Conservation (phyloP, 495 filamentous ascomycete genomes). For the Aspergillus steynii region DNA sequence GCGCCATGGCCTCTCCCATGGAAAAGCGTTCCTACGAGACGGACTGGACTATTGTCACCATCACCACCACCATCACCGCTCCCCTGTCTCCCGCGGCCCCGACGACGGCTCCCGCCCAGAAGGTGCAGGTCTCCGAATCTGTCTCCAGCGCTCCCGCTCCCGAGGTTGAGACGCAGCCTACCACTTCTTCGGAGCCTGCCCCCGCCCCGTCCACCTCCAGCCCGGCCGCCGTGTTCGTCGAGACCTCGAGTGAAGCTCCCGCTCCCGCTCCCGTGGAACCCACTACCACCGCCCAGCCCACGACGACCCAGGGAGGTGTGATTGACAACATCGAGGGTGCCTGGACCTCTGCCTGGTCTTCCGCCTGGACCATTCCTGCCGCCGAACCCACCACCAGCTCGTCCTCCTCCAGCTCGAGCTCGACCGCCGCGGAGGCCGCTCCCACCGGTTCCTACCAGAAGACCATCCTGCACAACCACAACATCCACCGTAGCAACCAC, state of each 20-base stretch:
- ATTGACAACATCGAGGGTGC: not conserved
- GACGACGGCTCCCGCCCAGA: slow-evolving; percentile 19
- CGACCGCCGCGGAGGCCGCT: slow-evolving; percentile 20
- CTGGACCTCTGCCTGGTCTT: slow-evolving; percentile 13
- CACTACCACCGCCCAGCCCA: slow-evolving; percentile 13
- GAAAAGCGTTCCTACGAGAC: slow-evolving; percentile 57
- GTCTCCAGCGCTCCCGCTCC: slow-evolving; percentile 14
- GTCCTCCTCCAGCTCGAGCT: slow-evolving; percentile 24
- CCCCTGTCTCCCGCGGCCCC: slow-evolving; percentile 30
- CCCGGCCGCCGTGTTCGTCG: slow-evolving; percentile 14
- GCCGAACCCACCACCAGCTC: slow-evolving; percentile 27
- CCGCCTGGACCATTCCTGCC: slow-evolving; percentile 18
- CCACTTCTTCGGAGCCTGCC: slow-evolving; percentile 17
- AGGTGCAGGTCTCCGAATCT: slow-evolving; percentile 12
- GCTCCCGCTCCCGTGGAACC: slow-evolving; percentile 14
- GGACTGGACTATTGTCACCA: slow-evolving; percentile 56
- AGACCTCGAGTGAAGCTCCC: slow-evolving; percentile 11
- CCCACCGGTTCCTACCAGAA: slow-evolving; percentile 43
- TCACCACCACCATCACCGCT: slow-evolving; percentile 63
- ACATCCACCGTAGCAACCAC: slow-evolving; percentile 83
- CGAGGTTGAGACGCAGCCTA: slow-evolving; percentile 18
- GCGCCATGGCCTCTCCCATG: slow-evolving; percentile 58
- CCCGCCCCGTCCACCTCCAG: slow-evolving; percentile 20
- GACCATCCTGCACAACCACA: slow-evolving; percentile 70
- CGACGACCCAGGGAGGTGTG: slow-evolving; percentile 2